Percentiles rank a stretch among this genome's conserved stretches.
phyloP scores from a whole-genome alignment of 257 asterid species.

The Salvia splendens region DNA sequence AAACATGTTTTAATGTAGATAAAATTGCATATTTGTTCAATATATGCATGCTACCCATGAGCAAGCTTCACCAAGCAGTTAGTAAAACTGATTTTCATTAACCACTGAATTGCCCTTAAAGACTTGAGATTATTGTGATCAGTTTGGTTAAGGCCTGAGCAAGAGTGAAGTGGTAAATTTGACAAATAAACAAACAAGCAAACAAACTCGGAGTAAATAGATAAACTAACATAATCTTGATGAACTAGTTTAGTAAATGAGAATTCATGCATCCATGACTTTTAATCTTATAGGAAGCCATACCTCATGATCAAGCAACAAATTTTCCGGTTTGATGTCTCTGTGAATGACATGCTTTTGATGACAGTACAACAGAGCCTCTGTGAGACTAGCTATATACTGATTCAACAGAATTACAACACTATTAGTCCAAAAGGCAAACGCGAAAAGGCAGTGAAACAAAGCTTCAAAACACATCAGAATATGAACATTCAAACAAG shows the following conservation, averaged over 20 bases:
- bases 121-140: not conserved
- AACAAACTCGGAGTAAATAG: not conserved
- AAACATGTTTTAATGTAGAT: not conserved
- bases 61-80: conserved; percentile 4
- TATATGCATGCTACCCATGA: not conserved
- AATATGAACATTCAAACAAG: not conserved
- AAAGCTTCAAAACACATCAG: not conserved
- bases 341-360: conserved; percentile 94
- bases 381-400: conserved; percentile 84
- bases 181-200: not conserved
- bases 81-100: not conserved
- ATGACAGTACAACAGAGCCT: conserved; percentile 87
- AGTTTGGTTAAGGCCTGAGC: conserved; percentile 1
- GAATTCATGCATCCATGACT: conserved; percentile 6
- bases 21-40: not conserved
- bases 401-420: conserved; percentile 31
- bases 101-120: conserved; percentile 1
- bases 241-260: conserved; percentile 8
- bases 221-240: conserved; percentile 6
- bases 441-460: not conserved
- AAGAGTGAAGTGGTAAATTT: not conserved
- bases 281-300: conserved; percentile 12
- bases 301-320: conserved; percentile 97
- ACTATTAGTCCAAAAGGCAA: conserved; percentile 14
- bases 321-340: conserved; percentile 96